Evolutionary conservation across 208 protist genomes (phyloP).

Genomic region (Leishmania tarentolae): DNA sequence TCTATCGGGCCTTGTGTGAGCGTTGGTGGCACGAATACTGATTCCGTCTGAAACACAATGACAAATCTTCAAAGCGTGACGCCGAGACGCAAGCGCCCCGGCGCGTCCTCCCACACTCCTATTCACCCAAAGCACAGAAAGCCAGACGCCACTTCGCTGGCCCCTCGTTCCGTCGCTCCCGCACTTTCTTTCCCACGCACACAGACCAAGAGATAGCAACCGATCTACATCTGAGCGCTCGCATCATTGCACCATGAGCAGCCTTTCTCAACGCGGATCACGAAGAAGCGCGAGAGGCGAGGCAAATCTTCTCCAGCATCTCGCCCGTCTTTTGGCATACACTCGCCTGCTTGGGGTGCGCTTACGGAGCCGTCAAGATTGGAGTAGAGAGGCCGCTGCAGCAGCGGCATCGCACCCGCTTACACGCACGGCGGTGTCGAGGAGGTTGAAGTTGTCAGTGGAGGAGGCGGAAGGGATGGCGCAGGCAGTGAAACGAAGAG

Average conservation of each 20-base stretch:
- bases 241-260: not conserved
- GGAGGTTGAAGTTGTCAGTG: not conserved
- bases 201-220: not conserved
- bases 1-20: not conserved
- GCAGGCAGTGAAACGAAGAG: not conserved
- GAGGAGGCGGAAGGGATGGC: not conserved
- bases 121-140: not conserved
- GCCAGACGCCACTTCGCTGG: not conserved
- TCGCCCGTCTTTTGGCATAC: conserved; percentile 7
- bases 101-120: not conserved
- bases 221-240: not conserved
- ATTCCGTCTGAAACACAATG: not conserved
- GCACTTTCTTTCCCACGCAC: not conserved
- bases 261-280: not conserved
- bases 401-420: not conserved
- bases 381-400: not conserved
- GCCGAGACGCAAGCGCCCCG: not conserved
- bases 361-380: not conserved
- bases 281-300: not conserved
- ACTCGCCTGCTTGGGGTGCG: not conserved
- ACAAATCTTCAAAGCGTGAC: not conserved
- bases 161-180: not conserved
- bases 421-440: not conserved
- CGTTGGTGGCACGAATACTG: not conserved
- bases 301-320: conserved; percentile 11